Conservation (phyloP, 805 yeast genomes). For the Myxozyma mucilagina region DNA sequence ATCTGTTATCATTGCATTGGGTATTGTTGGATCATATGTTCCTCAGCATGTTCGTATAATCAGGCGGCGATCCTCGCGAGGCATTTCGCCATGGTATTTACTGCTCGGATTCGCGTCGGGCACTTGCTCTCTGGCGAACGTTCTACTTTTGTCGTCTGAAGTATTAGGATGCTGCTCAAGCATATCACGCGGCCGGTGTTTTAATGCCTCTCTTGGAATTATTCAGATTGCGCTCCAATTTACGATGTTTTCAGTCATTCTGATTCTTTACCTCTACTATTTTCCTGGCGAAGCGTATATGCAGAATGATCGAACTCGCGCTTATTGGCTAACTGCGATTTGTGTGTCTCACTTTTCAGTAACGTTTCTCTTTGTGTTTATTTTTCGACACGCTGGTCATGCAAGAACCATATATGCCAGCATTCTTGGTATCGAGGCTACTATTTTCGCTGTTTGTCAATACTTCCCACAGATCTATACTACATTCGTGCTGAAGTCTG, state of each 20-base stretch:
- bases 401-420: conserved; percentile 44
- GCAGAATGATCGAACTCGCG: conserved; percentile 3
- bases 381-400: neutral
- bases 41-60: conserved; percentile 72
- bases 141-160: conserved; percentile 58
- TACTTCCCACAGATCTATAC: conserved; percentile 78
- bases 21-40: conserved; percentile 66
- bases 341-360: conserved; percentile 40
- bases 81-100: conserved; percentile 70
- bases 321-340: conserved; percentile 40
- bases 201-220: conserved; percentile 64
- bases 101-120: conserved; percentile 70
- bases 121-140: conserved; percentile 65
- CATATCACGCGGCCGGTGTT: conserved; percentile 54
- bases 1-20: conserved; percentile 58
- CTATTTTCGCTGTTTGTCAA: conserved; percentile 64
- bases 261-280: conserved; percentile 17
- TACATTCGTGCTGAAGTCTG: conserved; percentile 66
- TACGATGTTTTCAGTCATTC: conserved; percentile 56
- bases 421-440: conserved; percentile 63
- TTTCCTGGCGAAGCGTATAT: conserved; percentile 16
- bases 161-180: conserved; percentile 61
- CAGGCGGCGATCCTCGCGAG: conserved; percentile 65
- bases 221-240: conserved; percentile 68
- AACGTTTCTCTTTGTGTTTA: conserved; percentile 43